Evolutionary conservation across 2,329 filamentous ascomycete genomes (phyloP), one percentile per base, ranked within the genome.

Genomic region (Chaetoscypha palmicola): DNA sequence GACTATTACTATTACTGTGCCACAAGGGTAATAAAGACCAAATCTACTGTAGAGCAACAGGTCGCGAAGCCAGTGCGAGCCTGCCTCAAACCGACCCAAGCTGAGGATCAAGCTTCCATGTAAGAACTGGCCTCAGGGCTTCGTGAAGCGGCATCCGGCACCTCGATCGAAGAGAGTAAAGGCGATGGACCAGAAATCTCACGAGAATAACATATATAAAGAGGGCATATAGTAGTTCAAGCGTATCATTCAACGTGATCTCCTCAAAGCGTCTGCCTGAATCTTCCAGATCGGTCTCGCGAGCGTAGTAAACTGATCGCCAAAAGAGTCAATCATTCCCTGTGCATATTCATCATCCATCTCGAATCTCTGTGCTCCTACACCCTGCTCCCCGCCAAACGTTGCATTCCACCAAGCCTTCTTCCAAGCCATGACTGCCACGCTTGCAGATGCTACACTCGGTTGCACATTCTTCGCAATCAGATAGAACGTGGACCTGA

Each of bases 11-110:
- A 33, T 34, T 41, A 41, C 17, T 41, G 38, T 42, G 47, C 47
- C 35, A 43, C 28, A 48, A 41, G 19, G 35, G 38, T 41, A 43
- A 47, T 41, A 37, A 49, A 40, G 32, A 47, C 38, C 23, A 51
- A 51, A 42, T 43, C 39, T 48, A 49, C 24, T 23, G 17, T 45
- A 47, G 22, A 43, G 31, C 37, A 51, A 47, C 38, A 49, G 34
- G 34, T 45, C 41, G 41, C 45, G 31, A 48, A 48, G 45, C 45
- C 14, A 24, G 41, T 26, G 30, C 28, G 35, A 45, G 39, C 39
- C 30, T 41, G 28, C 36, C 22, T 41, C 30, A 34, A 24, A 41
- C 28, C 3, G 32, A 24, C 22, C 40, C 32, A 26, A 34, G 31
- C 40, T 42, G 31, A 42, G 37, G 21, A 39, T 28, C 23, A 40